phyloP scores from a whole-genome alignment of 345 rosid genomes.

The Acer saccharum region DNA sequence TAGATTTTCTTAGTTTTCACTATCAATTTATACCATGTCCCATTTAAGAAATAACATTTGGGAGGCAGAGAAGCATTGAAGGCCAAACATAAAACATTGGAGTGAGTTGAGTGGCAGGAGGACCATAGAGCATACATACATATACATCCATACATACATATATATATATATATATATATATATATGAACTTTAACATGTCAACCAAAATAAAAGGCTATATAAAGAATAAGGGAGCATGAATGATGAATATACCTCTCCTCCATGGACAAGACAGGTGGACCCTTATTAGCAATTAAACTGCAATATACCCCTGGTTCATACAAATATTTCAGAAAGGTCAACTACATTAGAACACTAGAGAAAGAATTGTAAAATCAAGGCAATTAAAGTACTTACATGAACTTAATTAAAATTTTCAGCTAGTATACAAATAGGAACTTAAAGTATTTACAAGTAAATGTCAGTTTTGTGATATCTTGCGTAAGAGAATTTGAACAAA shows the following conservation, averaged over 20 bases:
- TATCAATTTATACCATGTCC: background rate
- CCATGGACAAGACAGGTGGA: slow-evolving; percentile 87
- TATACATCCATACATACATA: too few species aligned
- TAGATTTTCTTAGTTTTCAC: background rate
- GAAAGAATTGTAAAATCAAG: too few species aligned
- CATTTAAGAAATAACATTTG: background rate
- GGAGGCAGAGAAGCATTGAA: background rate
- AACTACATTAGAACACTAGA: too few species aligned
- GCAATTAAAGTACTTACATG: too few species aligned
- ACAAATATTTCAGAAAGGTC: too few species aligned
- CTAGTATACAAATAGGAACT: too few species aligned
- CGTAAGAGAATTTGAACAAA: too few species aligned
- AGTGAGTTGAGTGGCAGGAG: background rate
- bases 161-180: too few species aligned
- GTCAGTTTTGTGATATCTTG: too few species aligned
- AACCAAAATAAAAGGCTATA: slow-evolving; percentile 1
- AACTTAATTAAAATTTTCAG: too few species aligned
- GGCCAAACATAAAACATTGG: background rate
- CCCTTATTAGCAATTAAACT: slow-evolving; percentile 68
- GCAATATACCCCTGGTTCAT: too few species aligned
- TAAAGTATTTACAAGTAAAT: too few species aligned
- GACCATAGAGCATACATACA: background rate
- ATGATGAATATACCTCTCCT: slow-evolving; percentile 63
- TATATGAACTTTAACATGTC: background rate
- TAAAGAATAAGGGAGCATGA: background rate